A percentile compares a stretch with the other conserved stretches of the same genome.
These are phyloP conservation scores for Blastosporella zonata DNA, from an alignment of 1,284 basidiomycete species.

Conservation along the genomic window DNA sequence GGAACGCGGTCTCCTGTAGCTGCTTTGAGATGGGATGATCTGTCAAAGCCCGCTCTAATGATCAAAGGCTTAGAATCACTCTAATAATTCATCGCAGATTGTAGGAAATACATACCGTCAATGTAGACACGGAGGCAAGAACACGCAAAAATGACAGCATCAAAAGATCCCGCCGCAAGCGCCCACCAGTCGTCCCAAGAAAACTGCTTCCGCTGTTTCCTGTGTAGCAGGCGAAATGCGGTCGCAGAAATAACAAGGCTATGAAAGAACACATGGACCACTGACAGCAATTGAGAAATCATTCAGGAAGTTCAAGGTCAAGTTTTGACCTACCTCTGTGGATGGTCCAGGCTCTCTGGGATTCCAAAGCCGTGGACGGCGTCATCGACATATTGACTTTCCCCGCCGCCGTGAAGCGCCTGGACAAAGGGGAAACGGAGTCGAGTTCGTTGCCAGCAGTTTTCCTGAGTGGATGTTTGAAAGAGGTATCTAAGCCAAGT, in stretches of 20 bases:
- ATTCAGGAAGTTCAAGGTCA: not conserved
- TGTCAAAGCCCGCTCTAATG: conserved; percentile 3
- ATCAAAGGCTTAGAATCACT: not conserved
- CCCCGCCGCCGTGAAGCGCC: no score
- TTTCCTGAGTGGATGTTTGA: no score
- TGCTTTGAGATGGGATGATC: conserved; percentile 1
- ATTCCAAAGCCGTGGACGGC: not conserved
- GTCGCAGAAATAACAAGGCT: conserved; percentile 15
- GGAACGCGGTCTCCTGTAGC: conserved; percentile 1
- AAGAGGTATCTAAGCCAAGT: no score
- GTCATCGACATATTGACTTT: not conserved
- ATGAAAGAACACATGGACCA: conserved; percentile 11
- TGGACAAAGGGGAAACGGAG: no score
- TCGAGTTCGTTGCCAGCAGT: no score
- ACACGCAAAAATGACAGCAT: conserved; percentile 15
- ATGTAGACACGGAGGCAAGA: conserved; percentile 10
- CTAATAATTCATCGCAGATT: not conserved
- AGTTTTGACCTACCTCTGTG: not conserved
- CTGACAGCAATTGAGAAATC: not conserved
- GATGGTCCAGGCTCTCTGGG: not conserved
- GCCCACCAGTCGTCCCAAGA: conserved; percentile 19
- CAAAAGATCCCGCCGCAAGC: conserved; percentile 14
- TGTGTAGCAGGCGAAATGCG: conserved; percentile 13
- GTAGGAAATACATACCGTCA: conserved; percentile 9
- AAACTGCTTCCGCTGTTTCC: conserved; percentile 14